Evolutionary conservation across 2,329 filamentous ascomycete genomes (phyloP), one percentile per base, ranked within the genome.

Genomic region (Hymenoscyphus fraxineus): DNA sequence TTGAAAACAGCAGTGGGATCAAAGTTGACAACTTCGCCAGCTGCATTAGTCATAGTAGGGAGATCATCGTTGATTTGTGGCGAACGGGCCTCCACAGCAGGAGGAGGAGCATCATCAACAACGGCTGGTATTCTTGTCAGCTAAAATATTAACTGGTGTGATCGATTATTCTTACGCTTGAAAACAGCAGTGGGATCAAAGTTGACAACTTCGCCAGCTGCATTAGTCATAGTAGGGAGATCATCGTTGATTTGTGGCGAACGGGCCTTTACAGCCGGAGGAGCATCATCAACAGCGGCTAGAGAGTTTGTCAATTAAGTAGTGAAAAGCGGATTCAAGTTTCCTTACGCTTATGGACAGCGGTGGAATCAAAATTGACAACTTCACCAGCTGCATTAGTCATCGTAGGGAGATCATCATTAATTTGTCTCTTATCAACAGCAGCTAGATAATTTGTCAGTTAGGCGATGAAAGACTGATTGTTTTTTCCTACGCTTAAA

Each of bases 1-100:
- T 66, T 59, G 65, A 69, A 68, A 2, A 74, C 71, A 39, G 31
- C 40, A 10, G 70, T 32, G 55, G 69, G 47, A 56, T 71, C 60
- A 61, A 74, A 73, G 12, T 58, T 31, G 32, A 73, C 65, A 16
- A 73, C 66, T 3, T 71, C 64, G 62, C 73, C 73, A 38, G 55
- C 60, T 1, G 68, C 67, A 47, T 72, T 63, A 15, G 60, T 65
- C 73, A 74, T 74, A 54, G 70, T 65, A 15, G 72, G 40, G 2
- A 65, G 64, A 40, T 72, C 70, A 47, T 70, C 62, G 27, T 64
- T 31, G 31, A 66, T 59, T 58, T 59, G 51, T 44, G n/a, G n/a
- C 44, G 22, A 27, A 27, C 22, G 22, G 22, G 22, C 22, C 22
- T 1, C 22, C 22, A 27, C 22, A 2, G 1, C 22, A 2, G 22